Evolutionary conservation across 73 alveolate species (phyloP).

Genomic region (Tetrahymena thermophila): DNA sequence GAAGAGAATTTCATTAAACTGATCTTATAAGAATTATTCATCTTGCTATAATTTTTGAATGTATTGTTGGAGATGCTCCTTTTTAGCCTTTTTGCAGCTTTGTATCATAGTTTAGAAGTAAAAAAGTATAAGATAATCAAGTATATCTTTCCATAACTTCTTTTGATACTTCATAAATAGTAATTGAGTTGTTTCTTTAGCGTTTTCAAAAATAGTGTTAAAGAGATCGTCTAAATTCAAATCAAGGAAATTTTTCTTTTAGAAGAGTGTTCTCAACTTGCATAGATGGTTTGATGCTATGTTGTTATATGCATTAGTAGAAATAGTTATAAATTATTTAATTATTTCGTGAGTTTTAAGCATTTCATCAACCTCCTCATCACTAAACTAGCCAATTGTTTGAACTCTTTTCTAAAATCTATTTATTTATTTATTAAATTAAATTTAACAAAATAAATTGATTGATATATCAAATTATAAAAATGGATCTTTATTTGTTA

Average conservation of each 20-base stretch:
- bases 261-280: neutral
- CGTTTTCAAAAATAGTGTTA: neutral
- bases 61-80: neutral
- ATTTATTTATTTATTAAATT: neutral
- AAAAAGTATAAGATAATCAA: neutral
- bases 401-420: neutral
- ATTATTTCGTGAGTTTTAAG: neutral
- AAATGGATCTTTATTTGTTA: no score
- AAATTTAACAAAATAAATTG: neutral
- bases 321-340: neutral
- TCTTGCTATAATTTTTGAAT: neutral
- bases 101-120: neutral
- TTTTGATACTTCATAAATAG: neutral
- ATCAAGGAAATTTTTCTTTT: neutral
- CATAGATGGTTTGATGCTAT: neutral
- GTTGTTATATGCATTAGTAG: neutral
- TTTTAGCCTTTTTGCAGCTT: neutral
- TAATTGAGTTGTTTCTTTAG: neutral
- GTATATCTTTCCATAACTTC: neutral
- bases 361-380: neutral
- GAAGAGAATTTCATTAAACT: neutral
- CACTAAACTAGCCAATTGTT: neutral
- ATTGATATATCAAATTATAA: neutral
- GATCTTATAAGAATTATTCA: neutral
- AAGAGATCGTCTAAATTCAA: neutral